Evolutionary conservation across 139 green algal genomes (phyloP).

Genomic region (Chlorella sp.): DNA sequence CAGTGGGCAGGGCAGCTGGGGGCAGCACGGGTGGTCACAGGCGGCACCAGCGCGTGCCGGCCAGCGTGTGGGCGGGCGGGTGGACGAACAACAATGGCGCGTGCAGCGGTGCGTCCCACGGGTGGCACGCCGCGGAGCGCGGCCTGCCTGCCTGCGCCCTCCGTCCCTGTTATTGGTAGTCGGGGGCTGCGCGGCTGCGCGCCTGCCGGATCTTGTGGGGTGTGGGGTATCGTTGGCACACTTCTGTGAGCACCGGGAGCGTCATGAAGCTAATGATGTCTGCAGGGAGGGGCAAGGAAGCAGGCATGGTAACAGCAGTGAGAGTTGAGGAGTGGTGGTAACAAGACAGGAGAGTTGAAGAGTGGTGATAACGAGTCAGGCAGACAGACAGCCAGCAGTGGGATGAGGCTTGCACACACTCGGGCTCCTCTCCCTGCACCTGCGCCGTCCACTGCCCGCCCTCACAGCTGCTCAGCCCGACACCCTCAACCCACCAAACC

Average conservation of each 20-base stretch:
- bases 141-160: too few species aligned
- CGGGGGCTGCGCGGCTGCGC: too few species aligned
- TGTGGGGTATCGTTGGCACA: constrained; percentile 52
- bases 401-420: too few species aligned
- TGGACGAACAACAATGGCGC: not conserved
- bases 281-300: not conserved
- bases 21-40: not conserved
- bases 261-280: constrained; percentile 80
- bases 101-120: not conserved
- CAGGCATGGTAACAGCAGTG: too few species aligned
- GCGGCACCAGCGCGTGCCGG: not conserved
- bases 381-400: too few species aligned
- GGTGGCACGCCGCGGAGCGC: not conserved
- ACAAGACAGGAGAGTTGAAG: not conserved
- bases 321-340: not conserved
- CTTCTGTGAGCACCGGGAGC: constrained; percentile 62
- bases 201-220: not conserved
- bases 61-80: not conserved
- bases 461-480: not conserved
- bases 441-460: too few species aligned
- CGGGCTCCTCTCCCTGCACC: too few species aligned
- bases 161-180: not conserved
- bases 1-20: not conserved
- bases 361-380: too few species aligned
- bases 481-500: not conserved